These are phyloP conservation scores for Phyllosticta citribraziliensis DNA, from an alignment of 2,329 filamentous ascomycete genomes.

Conservation along the genomic window DNA sequence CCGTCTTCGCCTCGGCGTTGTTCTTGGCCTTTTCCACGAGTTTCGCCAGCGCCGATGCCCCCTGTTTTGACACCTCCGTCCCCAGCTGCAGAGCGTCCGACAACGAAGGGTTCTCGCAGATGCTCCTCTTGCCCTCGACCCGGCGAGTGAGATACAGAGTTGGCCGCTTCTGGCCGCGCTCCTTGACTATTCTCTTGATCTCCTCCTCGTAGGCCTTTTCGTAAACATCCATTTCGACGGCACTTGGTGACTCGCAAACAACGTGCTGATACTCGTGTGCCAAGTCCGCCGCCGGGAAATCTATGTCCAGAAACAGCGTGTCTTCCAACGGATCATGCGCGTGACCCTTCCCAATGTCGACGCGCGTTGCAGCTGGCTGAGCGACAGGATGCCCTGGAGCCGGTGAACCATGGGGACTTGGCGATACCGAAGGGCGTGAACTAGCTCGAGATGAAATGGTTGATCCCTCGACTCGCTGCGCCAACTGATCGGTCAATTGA, in stretches of 20 bases:
- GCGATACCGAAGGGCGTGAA: background rate
- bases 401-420: conserved; percentile 3
- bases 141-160: conserved; percentile 48
- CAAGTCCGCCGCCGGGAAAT: conserved; percentile 42
- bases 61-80: conserved; percentile 23
- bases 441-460: background rate
- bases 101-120: conserved; percentile 22
- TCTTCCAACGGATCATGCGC: conserved; percentile 56
- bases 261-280: conserved; percentile 34
- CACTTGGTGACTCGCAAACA: conserved; percentile 76
- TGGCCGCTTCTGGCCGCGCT: conserved; percentile 34
- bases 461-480: conserved; percentile 16
- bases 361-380: background rate
- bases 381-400: background rate
- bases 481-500: conserved; percentile 17
- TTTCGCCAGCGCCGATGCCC: conserved; percentile 19
- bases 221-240: conserved; percentile 79
- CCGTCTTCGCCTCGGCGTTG: background rate
- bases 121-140: conserved; percentile 36
- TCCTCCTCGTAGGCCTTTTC: conserved; percentile 80
- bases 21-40: conserved; percentile 27
- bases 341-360: conserved; percentile 39
- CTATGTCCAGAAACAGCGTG: conserved; percentile 66
- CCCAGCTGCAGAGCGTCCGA: conserved; percentile 20
- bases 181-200: conserved; percentile 57